Conservation (phyloP, 345 rosid species). For the Arabis alpina region DNA sequence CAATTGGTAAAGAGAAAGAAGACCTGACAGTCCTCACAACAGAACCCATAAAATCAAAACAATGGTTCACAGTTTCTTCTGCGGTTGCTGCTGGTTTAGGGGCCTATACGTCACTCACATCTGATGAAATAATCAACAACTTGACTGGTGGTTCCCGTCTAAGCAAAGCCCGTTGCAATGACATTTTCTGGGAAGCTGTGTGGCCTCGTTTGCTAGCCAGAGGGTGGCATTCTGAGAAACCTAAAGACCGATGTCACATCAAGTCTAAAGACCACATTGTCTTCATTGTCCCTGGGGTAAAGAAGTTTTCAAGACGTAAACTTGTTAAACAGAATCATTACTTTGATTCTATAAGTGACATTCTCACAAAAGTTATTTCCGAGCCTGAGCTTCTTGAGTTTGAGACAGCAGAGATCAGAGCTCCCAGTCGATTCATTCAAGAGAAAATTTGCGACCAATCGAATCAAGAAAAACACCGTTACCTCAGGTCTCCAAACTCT, state of each 20-base stretch:
- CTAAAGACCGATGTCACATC: conserved; percentile 46
- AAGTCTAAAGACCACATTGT: conserved; percentile 52
- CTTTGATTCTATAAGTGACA: conserved; percentile 68
- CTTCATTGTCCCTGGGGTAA: conserved; percentile 64
- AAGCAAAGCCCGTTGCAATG: conserved; percentile 68
- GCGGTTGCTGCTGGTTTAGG: conserved; percentile 28
- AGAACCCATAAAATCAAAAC: conserved; percentile 49
- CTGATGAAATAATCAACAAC: conserved; percentile 50
- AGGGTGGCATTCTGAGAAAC: conserved; percentile 81
- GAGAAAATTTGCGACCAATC: conserved; percentile 45
- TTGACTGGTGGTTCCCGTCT: conserved; percentile 57
- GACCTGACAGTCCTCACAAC: conserved; percentile 60
- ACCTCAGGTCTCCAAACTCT: conserved; percentile 56
- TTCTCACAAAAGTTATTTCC: conserved; percentile 63
- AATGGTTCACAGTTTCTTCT: conserved; percentile 44
- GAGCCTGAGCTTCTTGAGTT: conserved; percentile 68
- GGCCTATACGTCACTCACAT: conserved; percentile 54
- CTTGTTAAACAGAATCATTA: conserved; percentile 64
- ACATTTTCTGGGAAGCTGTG: conserved; percentile 80
- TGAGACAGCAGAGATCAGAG: conserved; percentile 39
- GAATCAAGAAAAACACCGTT: conserved; percentile 40
- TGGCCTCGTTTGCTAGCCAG: conserved; percentile 77
- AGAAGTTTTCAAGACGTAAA: conserved; percentile 64
- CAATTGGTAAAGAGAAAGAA: conserved; percentile 64
- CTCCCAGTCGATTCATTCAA: conserved; percentile 38